A percentile compares a stretch with the other conserved stretches of the same genome.
Evolutionary conservation across 768 basidiomycete genomes (phyloP).

Genomic region (Tricholoma bakamatsutake): DNA sequence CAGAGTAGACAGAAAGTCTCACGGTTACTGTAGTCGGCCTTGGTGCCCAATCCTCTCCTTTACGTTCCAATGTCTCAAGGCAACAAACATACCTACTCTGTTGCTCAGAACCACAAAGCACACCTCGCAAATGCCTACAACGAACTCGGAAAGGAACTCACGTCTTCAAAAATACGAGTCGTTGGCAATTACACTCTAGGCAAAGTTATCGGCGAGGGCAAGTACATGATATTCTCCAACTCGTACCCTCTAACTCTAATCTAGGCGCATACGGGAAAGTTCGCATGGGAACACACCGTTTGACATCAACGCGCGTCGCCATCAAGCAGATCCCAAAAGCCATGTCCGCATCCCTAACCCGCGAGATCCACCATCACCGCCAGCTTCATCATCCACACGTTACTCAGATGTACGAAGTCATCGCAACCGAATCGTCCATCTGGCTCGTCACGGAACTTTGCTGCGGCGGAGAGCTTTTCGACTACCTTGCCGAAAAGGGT

Average conservation of each 20-base stretch:
- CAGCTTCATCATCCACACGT: slow-evolving; percentile 94
- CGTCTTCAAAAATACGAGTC: slow-evolving; percentile 84
- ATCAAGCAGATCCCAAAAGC: slow-evolving; percentile 98
- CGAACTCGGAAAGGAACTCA: slow-evolving; percentile 93
- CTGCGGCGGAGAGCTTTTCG: slow-evolving; percentile 95
- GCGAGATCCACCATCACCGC: slow-evolving; percentile 98
- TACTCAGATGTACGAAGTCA: slow-evolving; percentile 95
- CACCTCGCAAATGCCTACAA: slow-evolving; percentile 95
- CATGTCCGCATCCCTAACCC: slow-evolving; percentile 84
- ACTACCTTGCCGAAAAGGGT: slow-evolving; percentile 95
- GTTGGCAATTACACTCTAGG: slow-evolving; percentile 94
- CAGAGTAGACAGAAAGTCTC: not conserved
- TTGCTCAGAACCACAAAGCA: slow-evolving; percentile 74
- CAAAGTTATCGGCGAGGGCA: slow-evolving; percentile 93
- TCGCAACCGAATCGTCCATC: slow-evolving; percentile 91
- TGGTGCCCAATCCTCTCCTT: slow-evolving; percentile 29
- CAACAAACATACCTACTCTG: slow-evolving; percentile 57
- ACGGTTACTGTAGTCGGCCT: slow-evolving; percentile 18
- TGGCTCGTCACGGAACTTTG: slow-evolving; percentile 99
- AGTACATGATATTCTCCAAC: slow-evolving; percentile 13
- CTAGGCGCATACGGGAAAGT: slow-evolving; percentile 95
- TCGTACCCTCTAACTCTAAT: slow-evolving; percentile 10
- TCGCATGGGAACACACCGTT: slow-evolving; percentile 87
- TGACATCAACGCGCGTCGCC: slow-evolving; percentile 88
- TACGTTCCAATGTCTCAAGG: slow-evolving; percentile 41